Conservation (phyloP, 2,329 filamentous ascomycete genomes). For the Cercospora citrullina region DNA sequence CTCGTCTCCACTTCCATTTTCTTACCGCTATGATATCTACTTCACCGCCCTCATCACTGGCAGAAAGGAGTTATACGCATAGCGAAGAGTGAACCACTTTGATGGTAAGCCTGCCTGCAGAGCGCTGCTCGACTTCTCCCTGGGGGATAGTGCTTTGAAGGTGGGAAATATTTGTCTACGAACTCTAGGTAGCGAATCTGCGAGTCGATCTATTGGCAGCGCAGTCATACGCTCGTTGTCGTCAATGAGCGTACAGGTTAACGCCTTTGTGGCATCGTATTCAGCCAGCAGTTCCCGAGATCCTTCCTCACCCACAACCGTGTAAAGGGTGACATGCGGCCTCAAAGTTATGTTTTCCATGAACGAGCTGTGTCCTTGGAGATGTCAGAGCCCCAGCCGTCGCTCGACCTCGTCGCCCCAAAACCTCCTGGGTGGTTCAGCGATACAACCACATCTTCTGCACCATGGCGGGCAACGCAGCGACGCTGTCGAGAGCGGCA, state of each 20-base stretch:
- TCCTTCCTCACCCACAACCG: background rate
- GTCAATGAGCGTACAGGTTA: background rate
- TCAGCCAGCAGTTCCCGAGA: background rate
- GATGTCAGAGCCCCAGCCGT: background rate
- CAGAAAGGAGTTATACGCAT: constrained; percentile 87
- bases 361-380: background rate
- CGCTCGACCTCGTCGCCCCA: no score
- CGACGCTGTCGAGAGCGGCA: background rate
- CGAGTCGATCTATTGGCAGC: constrained; percentile 27
- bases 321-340: background rate
- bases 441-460: no score
- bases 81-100: constrained; percentile 72
- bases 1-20: background rate
- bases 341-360: background rate
- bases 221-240: background rate
- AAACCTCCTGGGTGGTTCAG: no score
- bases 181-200: background rate
- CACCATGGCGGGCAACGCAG: no score
- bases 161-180: constrained; percentile 63
- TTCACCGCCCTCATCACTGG: constrained; percentile 70
- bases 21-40: constrained; percentile 81
- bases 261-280: background rate
- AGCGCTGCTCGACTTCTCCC: constrained; percentile 64
- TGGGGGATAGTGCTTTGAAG: constrained; percentile 80
- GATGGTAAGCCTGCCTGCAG: constrained; percentile 73